A percentile compares a stretch with the other conserved stretches of the same genome.
phyloP scores from a whole-genome alignment of 805 yeast species.

The Saturnispora diversa region DNA sequence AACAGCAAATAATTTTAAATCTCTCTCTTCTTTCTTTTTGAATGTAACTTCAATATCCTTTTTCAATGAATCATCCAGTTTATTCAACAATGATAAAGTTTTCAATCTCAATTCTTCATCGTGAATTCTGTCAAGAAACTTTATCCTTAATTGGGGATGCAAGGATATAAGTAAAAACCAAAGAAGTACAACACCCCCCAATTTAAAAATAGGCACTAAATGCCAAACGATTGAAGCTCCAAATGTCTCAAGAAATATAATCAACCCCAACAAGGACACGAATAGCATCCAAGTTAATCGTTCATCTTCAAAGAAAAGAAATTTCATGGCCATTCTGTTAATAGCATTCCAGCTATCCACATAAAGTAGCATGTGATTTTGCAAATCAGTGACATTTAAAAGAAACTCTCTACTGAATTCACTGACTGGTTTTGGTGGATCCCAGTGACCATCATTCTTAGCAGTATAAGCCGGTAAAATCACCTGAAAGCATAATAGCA shows the following conservation, averaged over 20 bases:
- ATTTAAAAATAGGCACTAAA: slow-evolving; percentile 27
- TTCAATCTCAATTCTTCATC: slow-evolving; percentile 60
- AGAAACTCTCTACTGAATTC: slow-evolving; percentile 73
- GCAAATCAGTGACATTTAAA: slow-evolving; percentile 73
- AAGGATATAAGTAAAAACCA: slow-evolving; percentile 42
- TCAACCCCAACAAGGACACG: slow-evolving; percentile 23
- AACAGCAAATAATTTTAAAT: slow-evolving; percentile 48
- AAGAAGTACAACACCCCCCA: slow-evolving; percentile 29
- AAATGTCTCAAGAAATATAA: slow-evolving; percentile 24
- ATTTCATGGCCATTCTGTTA: slow-evolving; percentile 40
- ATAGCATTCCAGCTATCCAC: slow-evolving; percentile 54
- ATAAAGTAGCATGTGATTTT: slow-evolving; percentile 67
- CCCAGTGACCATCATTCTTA: slow-evolving; percentile 50
- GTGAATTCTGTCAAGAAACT: slow-evolving; percentile 38
- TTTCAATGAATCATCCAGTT: slow-evolving; percentile 37
- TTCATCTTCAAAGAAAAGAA: slow-evolving; percentile 60
- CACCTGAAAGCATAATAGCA: slow-evolving; percentile 43
- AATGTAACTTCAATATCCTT: slow-evolving; percentile 32
- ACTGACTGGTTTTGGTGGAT: slow-evolving; percentile 62
- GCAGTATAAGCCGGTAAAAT: slow-evolving; percentile 61
- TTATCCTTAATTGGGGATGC: slow-evolving; percentile 50
- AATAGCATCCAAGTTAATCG: slow-evolving; percentile 47
- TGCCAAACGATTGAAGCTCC: slow-evolving; percentile 18
- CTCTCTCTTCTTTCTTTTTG: slow-evolving; percentile 31
- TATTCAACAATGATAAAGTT: slow-evolving; percentile 40